Conservation (phyloP, 2,329 filamentous ascomycete genomes). For the Cadophora sp. region DNA sequence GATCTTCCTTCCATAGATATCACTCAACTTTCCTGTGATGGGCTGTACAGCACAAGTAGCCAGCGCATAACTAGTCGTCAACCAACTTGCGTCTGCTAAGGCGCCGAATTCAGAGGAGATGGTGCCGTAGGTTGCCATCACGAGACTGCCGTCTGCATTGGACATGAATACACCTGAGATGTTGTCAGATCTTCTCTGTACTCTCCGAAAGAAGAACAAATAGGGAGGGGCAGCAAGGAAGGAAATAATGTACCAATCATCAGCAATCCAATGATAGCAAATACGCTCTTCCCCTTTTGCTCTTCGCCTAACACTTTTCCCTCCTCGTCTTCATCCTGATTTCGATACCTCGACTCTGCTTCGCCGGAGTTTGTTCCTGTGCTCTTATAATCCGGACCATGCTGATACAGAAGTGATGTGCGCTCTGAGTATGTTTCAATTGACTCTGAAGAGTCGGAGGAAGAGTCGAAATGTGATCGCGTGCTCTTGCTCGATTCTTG, state of each 20-base stretch:
- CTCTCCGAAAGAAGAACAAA: background rate
- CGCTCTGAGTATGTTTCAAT: background rate
- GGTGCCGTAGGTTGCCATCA: constrained; percentile 69
- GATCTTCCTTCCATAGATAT: constrained; percentile 62
- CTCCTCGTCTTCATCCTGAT: background rate
- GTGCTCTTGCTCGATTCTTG: background rate
- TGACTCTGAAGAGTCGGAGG: constrained; percentile 15
- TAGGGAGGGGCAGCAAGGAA: background rate
- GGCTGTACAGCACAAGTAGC: constrained; percentile 59
- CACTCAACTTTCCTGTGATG: constrained; percentile 62
- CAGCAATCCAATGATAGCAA: constrained; percentile 33
- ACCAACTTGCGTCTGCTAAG: constrained; percentile 62
- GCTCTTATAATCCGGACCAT: constrained; percentile 24
- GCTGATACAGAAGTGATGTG: constrained; percentile 2
- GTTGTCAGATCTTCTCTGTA: background rate
- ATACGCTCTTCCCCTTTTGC: background rate
- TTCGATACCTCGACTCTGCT: constrained; percentile 1
- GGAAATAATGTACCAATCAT: constrained; percentile 6
- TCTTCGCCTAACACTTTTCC: background rate
- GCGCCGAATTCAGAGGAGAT: constrained; percentile 67
- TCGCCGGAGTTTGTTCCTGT: constrained; percentile 1
- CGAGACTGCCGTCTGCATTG: constrained; percentile 67
- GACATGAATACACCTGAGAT: constrained; percentile 66
- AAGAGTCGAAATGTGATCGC: constrained; percentile 7
- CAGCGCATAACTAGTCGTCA: constrained; percentile 59